Conservation (phyloP, 768 basidiomycete species). For the Multifurca ochricompacta region DNA sequence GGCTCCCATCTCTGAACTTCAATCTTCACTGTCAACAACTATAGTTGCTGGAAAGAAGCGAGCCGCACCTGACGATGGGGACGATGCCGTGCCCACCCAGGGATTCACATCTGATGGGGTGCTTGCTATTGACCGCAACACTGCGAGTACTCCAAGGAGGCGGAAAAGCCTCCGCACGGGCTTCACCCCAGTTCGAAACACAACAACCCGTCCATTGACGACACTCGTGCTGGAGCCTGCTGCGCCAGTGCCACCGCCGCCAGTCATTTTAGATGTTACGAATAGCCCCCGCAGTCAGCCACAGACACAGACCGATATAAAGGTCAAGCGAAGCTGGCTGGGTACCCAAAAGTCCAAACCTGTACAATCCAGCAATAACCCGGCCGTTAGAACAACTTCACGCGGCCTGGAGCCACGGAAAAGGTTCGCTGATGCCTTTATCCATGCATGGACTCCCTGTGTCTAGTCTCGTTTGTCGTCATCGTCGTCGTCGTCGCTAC, state of each 20-base stretch:
- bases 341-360: slow-evolving; percentile 7
- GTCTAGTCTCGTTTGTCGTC: background rate
- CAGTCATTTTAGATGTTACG: slow-evolving; percentile 50
- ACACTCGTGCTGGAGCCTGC: slow-evolving; percentile 39
- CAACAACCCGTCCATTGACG: slow-evolving; percentile 34
- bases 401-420: slow-evolving; percentile 9
- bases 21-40: slow-evolving; percentile 26
- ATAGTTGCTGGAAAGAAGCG: slow-evolving; percentile 57
- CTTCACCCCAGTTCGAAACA: slow-evolving; percentile 64
- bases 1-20: background rate
- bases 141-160: slow-evolving; percentile 48
- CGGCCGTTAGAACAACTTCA: slow-evolving; percentile 5
- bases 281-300: slow-evolving; percentile 42
- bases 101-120: slow-evolving; percentile 51
- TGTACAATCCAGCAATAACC: background rate
- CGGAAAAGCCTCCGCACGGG: slow-evolving; percentile 56
- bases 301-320: slow-evolving; percentile 1
- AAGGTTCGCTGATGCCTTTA: background rate
- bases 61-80: slow-evolving; percentile 71
- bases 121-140: slow-evolving; percentile 30
- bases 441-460: background rate
- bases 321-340: slow-evolving; percentile 17
- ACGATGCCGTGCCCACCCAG: slow-evolving; percentile 52
- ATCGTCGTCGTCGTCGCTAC: background rate
- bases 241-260: slow-evolving; percentile 32